A percentile compares a stretch with the other conserved stretches of the same genome.
phyloP scores from a whole-genome alignment of 345 rosid species.

The Syzygium aqueum region DNA sequence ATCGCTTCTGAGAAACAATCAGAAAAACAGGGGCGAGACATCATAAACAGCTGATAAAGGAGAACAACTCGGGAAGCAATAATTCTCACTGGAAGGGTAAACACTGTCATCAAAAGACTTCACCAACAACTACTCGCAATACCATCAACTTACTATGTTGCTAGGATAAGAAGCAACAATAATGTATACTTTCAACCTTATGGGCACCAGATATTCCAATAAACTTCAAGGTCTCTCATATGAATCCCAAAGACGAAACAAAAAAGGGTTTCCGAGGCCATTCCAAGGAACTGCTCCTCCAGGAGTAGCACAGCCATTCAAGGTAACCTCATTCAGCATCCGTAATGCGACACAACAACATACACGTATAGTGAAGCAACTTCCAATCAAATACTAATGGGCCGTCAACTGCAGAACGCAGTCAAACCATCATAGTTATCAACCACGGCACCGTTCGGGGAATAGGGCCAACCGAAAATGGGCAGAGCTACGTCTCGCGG shows the following conservation, averaged over 20 bases:
- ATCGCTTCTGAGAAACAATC: background rate
- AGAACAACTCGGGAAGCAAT: background rate
- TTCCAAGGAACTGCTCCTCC: background rate
- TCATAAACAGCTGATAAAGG: background rate
- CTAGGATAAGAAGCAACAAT: background rate
- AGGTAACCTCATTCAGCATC: background rate
- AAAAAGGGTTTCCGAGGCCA: background rate
- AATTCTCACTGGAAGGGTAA: background rate
- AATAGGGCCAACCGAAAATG: background rate
- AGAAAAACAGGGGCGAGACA: background rate
- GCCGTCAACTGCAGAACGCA: background rate
- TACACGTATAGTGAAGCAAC: background rate
- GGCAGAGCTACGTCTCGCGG: background rate
- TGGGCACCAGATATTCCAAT: background rate
- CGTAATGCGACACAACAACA: background rate
- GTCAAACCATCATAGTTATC: background rate
- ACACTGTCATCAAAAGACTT: background rate
- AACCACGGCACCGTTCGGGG: background rate
- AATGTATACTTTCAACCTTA: background rate
- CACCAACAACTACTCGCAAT: background rate
- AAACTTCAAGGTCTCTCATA: background rate
- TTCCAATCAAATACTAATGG: background rate
- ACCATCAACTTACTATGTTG: background rate
- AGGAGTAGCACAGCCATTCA: background rate
- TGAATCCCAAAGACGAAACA: background rate